Conservation (phyloP, 495 filamentous ascomycete genomes). For the Aspergillus asperescens region DNA sequence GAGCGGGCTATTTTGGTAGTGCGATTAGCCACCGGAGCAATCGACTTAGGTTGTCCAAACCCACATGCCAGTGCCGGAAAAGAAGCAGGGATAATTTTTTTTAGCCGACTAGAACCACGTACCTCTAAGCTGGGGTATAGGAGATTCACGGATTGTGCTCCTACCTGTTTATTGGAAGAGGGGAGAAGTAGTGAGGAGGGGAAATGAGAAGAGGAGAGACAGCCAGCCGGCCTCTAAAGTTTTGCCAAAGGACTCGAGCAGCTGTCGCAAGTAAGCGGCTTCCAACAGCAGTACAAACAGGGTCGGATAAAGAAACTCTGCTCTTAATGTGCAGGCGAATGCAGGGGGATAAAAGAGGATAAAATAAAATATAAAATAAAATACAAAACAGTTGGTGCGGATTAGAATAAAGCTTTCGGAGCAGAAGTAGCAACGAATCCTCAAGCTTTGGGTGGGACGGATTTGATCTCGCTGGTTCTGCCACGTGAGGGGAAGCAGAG, state of each 20-base stretch:
- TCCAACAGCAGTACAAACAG: constrained; percentile 17
- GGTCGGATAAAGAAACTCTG: constrained; percentile 13
- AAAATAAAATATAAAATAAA: constrained; percentile 26
- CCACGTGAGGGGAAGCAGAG: constrained; percentile 23
- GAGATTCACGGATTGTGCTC: background rate
- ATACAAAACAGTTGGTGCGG: background rate
- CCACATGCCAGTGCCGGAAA: constrained; percentile 16
- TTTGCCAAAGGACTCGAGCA: constrained; percentile 20
- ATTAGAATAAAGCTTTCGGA: background rate
- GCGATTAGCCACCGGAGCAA: constrained; percentile 28
- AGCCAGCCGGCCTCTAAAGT: constrained; percentile 4
- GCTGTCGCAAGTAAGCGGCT: constrained; percentile 19
- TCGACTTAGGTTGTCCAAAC: constrained; percentile 16
- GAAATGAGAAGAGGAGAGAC: background rate
- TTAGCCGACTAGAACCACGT: constrained; percentile 9
- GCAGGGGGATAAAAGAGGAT: background rate
- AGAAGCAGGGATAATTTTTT: constrained; percentile 11
- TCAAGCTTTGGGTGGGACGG: constrained; percentile 13
- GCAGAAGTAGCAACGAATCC: background rate
- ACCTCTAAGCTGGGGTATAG: constrained; percentile 11
- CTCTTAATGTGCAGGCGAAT: constrained; percentile 6
- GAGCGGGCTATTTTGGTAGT: constrained; percentile 27
- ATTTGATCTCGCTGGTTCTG: constrained; percentile 14
- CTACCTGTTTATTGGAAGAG: background rate
- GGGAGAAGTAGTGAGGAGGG: background rate